Base-by-base conservation (phyloP, 129 eudicot species). In the Oenanthe sinensis region DNA sequence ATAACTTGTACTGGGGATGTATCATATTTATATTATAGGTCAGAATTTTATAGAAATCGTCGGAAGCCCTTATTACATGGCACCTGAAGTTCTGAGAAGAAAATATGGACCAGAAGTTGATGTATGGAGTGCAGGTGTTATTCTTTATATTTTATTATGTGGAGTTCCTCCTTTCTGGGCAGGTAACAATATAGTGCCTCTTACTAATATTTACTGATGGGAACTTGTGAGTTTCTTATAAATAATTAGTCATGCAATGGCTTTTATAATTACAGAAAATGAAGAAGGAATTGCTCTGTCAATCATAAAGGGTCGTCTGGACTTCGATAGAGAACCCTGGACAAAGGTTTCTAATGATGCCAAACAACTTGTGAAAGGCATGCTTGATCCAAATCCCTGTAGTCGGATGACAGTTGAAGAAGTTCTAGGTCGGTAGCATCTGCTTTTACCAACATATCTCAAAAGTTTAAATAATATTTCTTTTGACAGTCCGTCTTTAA, bases 221-320 rank as follows among this genome's bases (percentile, higher is more conserved):
- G 5, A 48, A 60, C 33, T 20, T 8, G 14, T 48, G 52, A 48
- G 33, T 20, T 1, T 60, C 4, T n/a, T 17, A 50, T 49, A 49
- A 22, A 22, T 11, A n/a, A 20, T 60, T 60, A 60, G 12, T 22
- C 13, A 60, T 60, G 43, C 49, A n/a, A 5, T 78, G 85, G 75
- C 70, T 81, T 79, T 82, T 77, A 65, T 83, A 85, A 82, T 87
- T 63, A 87, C 97, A 94, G 98, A 94, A 87, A 94, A 88, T 71
- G 98, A 94, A 91, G 98, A 94, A 82, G 98, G 96, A 77, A 94
- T 94, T 79, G 98, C 98, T 75, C 93, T 90, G 71, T 89, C 98
- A 82, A 94, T 94, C 39, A 84, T 94, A 24, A 76, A 60, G 80
- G 89, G 98, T 24, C 88, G 84, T 46, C 78, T 91, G 74, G 96